Evolutionary conservation across 2,329 filamentous ascomycete genomes (phyloP).

Genomic region (Diplodia intermedia): DNA sequence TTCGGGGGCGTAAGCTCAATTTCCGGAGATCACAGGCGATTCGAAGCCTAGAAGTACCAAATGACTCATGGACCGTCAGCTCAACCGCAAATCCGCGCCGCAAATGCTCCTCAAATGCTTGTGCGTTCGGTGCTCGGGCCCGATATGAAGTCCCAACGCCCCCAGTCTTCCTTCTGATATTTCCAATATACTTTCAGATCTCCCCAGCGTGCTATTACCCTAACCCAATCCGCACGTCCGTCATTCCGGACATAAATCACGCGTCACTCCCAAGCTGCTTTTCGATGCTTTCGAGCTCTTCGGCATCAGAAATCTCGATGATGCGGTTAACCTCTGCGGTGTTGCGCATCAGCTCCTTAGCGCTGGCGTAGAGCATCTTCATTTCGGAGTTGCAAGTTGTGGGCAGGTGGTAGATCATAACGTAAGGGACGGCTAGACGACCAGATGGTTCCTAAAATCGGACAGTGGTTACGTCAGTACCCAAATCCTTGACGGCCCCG

Average conservation of each 20-base stretch:
- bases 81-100: neutral
- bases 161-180: neutral
- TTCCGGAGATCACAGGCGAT: neutral
- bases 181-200: slow-evolving; percentile 4
- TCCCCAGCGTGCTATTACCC: neutral
- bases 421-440: slow-evolving; percentile 87
- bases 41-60: neutral
- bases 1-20: neutral
- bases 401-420: slow-evolving; percentile 92
- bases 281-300: slow-evolving; percentile 85
- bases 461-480: slow-evolving; percentile 7
- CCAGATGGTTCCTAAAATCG: slow-evolving; percentile 70
- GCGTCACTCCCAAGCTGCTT: slow-evolving; percentile 59
- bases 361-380: slow-evolving; percentile 93
- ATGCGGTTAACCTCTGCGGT: slow-evolving; percentile 89
- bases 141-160: slow-evolving; percentile 7
- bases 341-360: slow-evolving; percentile 94
- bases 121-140: neutral
- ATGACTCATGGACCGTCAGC: neutral
- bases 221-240: neutral
- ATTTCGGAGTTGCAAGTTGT: slow-evolving; percentile 86
- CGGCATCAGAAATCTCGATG: slow-evolving; percentile 80
- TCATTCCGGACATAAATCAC: neutral
- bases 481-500: neutral
- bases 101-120: slow-evolving; percentile 9